phyloP scores from a whole-genome alignment of 345 rosid genomes.

The Populus alba region DNA sequence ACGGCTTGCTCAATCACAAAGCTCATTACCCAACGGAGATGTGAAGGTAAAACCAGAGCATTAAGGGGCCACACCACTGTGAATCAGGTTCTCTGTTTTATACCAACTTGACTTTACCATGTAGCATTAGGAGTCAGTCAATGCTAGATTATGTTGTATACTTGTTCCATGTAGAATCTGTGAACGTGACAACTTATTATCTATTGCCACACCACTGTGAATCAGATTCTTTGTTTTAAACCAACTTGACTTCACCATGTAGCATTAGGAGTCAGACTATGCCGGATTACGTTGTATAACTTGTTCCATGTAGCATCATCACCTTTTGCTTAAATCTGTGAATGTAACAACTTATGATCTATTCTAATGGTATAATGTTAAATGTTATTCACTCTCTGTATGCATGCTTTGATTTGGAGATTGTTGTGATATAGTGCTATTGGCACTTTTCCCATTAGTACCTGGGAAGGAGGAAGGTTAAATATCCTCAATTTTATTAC shows the following conservation, averaged over 20 bases:
- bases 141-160: neutral
- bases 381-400: too few species aligned
- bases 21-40: slow-evolving; percentile 80
- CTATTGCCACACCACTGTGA: neutral
- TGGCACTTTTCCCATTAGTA: neutral
- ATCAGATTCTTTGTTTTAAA: neutral
- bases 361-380: neutral
- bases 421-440: neutral
- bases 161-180: neutral
- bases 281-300: neutral
- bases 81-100: neutral
- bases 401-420: neutral
- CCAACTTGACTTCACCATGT: neutral
- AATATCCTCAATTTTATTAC: neutral
- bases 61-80: slow-evolving; percentile 16
- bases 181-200: neutral
- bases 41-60: slow-evolving; percentile 66
- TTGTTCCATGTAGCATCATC: neutral
- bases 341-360: neutral
- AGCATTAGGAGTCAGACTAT: neutral
- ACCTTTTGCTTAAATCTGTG: neutral
- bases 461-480: neutral
- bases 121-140: neutral
- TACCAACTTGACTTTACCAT: neutral
- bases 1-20: slow-evolving; percentile 71